Percentiles rank a stretch among this genome's conserved stretches.
Evolutionary conservation across 2,329 filamentous ascomycete genomes (phyloP).

Genomic region (Monosporascus sp.): DNA sequence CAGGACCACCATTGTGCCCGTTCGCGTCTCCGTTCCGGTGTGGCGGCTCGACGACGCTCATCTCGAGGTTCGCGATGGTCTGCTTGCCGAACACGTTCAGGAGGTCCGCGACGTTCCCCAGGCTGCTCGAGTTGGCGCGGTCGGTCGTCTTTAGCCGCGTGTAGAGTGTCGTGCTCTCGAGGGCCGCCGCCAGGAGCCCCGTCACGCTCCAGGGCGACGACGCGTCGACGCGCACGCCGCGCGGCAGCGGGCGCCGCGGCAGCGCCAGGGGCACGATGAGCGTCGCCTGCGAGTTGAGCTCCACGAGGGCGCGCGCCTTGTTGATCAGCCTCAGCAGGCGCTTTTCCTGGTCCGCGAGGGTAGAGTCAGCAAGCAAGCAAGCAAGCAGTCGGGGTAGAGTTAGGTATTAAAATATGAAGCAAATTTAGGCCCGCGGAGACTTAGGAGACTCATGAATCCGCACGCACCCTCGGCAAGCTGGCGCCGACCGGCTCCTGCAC

Average conservation of each 20-base stretch:
- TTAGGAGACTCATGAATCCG: too few relatives aligned
- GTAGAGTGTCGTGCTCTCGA: conserved; percentile 76
- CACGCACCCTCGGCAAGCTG: conserved; percentile 45
- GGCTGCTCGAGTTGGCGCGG: conserved; percentile 38
- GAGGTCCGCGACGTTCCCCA: conserved; percentile 59
- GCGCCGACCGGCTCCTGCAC: conserved; percentile 56
- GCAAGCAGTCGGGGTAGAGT: background rate
- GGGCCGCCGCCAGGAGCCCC: conserved; percentile 66
- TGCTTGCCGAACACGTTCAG: conserved; percentile 75
- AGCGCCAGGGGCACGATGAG: conserved; percentile 71
- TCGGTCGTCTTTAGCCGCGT: conserved; percentile 56
- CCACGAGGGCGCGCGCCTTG: conserved; percentile 63
- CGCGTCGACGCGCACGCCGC: conserved; percentile 53
- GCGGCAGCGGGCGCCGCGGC: conserved; percentile 50
- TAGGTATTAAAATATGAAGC: too few relatives aligned
- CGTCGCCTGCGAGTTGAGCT: conserved; percentile 65
- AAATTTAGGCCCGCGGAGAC: too few relatives aligned
- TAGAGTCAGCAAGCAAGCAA: conserved; percentile 1
- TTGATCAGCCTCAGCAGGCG: conserved; percentile 64
- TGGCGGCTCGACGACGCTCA: conserved; percentile 48
- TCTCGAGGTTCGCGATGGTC: conserved; percentile 67
- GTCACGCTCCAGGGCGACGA: conserved; percentile 74
- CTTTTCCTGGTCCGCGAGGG: conserved; percentile 43
- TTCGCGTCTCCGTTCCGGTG: conserved; percentile 15
- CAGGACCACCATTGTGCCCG: conserved; percentile 6